Base-by-base conservation (phyloP, 2,329 filamentous ascomycete genomes). In the Cordyceps farinosa region DNA sequence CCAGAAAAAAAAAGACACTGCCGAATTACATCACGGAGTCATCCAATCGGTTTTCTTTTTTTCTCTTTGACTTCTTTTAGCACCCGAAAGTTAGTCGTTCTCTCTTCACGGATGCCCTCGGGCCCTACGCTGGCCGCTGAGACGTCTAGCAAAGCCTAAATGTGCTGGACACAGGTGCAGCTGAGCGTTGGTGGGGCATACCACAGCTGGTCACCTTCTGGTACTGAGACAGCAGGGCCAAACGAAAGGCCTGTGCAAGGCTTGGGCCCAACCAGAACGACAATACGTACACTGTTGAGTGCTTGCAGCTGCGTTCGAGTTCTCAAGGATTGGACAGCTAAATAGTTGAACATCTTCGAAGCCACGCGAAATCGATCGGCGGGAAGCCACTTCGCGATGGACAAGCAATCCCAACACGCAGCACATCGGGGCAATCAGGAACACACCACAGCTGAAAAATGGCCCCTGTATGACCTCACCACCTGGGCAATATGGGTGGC, bases 391-490 rank as follows among this genome's bases (percentile, higher is more conserved):
- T 22, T 13, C 40, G 15, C 57, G 48, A 34, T 58, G 55, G 44
- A 38, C 55, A 44, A n/a, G 29, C 38, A 38, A 48, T 45, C 17
- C 42, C 42, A 22, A 15, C 54, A 47, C 8, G 42, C 42, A 17
- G 32, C 36, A 29, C 22, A 45, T 57, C 54, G 38, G 29, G 42
- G 34, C 42, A 36, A 45, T 27, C 57, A 60, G 34, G 48, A 48
- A 4, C 38, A 15, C 34, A 58, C 32, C 34, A 48, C 57, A 61
- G 58, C 58, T 61, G 58, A 61, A 61, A 61, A 60, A 29, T 17
- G 48, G 51, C 22, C 47, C 42, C 42, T 55, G 59, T 22, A 62
- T 62, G 59, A 62, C 59, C 59, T 62, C 59, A 62, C 59, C 51
- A 55, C 44, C 48, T 7, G 17, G 55, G 11, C 47, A 30, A 7